These are phyloP conservation scores for Cryphonectria parasitica DNA, from an alignment of 2,329 filamentous ascomycete species.

Conservation along the genomic window DNA sequence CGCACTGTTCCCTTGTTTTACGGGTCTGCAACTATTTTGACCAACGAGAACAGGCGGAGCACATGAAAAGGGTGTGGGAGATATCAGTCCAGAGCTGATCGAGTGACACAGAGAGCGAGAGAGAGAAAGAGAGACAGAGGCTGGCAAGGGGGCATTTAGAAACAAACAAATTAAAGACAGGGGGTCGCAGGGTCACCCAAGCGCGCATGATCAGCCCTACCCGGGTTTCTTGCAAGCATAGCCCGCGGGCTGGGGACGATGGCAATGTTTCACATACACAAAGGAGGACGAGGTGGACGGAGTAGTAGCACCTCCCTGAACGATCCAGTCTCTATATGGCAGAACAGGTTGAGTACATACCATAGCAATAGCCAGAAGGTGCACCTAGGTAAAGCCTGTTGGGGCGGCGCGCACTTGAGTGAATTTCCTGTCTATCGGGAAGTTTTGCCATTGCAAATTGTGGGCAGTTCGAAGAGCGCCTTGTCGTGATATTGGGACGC, in stretches of 20 bases:
- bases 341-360: background rate
- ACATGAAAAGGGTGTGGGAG: background rate
- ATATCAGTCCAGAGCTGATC: conserved; percentile 29
- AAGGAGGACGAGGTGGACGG: background rate
- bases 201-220: conserved; percentile 1
- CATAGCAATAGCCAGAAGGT: background rate
- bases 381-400: background rate
- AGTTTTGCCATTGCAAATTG: background rate
- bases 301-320: background rate
- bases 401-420: background rate
- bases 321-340: background rate
- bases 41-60: conserved; percentile 1
- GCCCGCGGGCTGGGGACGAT: conserved; percentile 8
- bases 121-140: background rate
- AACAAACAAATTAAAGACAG: background rate
- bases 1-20: conserved; percentile 9
- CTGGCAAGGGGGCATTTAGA: background rate
- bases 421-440: background rate
- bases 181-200: background rate
- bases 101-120: conserved; percentile 15
- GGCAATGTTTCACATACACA: conserved; percentile 2
- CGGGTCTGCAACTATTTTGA: background rate
- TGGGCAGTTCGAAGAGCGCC: background rate
- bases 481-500: background rate
- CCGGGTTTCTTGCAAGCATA: conserved; percentile 6